Conservation (phyloP, 1,284 basidiomycete genomes). For the Cryptococcus sp. region DNA sequence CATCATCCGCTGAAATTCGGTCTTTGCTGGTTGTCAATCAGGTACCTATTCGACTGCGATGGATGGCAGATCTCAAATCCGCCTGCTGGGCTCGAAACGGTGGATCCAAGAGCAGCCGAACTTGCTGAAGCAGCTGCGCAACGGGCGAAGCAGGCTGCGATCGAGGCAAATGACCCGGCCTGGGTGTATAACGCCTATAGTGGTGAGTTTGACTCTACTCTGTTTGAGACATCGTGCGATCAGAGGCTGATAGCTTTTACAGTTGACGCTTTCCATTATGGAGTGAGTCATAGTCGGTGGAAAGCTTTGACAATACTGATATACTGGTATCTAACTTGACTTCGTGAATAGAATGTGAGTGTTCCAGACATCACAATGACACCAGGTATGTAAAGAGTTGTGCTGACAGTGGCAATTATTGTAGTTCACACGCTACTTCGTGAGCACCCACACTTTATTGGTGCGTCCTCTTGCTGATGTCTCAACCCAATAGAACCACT, state of each 20-base stretch:
- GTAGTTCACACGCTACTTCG: slow-evolving; percentile 50
- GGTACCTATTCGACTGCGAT: slow-evolving; percentile 80
- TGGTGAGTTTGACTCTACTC: slow-evolving; percentile 29
- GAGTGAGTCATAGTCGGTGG: slow-evolving; percentile 60
- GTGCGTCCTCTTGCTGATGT: slow-evolving; percentile 8
- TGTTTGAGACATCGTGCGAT: neutral
- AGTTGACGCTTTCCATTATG: slow-evolving; percentile 83
- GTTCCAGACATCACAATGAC: too few relatives aligned
- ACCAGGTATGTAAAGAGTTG: neutral
- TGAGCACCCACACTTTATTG: slow-evolving; percentile 15
- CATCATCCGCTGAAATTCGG: neutral
- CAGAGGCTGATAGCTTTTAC: slow-evolving; percentile 54
- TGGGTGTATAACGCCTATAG: slow-evolving; percentile 42
- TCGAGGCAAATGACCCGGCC: slow-evolving; percentile 51
- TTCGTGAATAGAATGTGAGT: slow-evolving; percentile 29
- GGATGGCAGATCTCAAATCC: slow-evolving; percentile 64
- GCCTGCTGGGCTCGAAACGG: slow-evolving; percentile 37
- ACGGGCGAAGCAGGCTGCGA: slow-evolving; percentile 19
- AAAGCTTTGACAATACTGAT: neutral
- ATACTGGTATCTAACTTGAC: slow-evolving; percentile 4
- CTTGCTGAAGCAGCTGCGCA: slow-evolving; percentile 31
- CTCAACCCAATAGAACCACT: slow-evolving; percentile 69
- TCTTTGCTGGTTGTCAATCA: slow-evolving; percentile 3
- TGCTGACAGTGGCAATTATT: neutral
- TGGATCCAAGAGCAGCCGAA: slow-evolving; percentile 41